These are phyloP conservation scores for Paracorniculantispora psalliotae DNA, from an alignment of 2,329 filamentous ascomycete species.

Conservation along the genomic window DNA sequence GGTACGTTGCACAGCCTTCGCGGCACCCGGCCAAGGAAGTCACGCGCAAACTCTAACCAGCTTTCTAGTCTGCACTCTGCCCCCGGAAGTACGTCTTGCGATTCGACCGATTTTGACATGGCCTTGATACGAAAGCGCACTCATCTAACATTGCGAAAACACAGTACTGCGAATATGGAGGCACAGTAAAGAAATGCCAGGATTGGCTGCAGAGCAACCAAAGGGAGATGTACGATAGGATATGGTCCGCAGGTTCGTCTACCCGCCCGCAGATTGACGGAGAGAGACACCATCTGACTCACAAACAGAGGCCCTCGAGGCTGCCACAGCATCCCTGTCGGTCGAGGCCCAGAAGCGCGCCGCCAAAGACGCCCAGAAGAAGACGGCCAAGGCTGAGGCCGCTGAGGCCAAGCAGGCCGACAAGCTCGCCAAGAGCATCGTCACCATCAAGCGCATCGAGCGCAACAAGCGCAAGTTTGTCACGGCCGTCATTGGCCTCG, in stretches of 20 bases:
- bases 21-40: neutral
- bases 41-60: slow-evolving; percentile 6
- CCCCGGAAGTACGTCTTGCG: slow-evolving; percentile 50
- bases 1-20: slow-evolving; percentile 39
- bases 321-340: slow-evolving; percentile 79
- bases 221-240: slow-evolving; percentile 64
- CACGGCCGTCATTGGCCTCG: slow-evolving; percentile 84
- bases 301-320: slow-evolving; percentile 66
- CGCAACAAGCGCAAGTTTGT: slow-evolving; percentile 97
- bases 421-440: slow-evolving; percentile 73
- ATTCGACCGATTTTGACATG: slow-evolving; percentile 12
- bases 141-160: neutral
- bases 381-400: slow-evolving; percentile 88
- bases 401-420: slow-evolving; percentile 79
- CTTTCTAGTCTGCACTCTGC: slow-evolving; percentile 55
- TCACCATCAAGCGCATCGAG: slow-evolving; percentile 95
- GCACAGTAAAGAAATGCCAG: slow-evolving; percentile 92
- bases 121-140: too few species aligned
- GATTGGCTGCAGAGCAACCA: slow-evolving; percentile 85
- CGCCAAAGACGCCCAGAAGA: slow-evolving; percentile 94
- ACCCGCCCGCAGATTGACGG: neutral
- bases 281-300: neutral
- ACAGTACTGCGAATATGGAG: slow-evolving; percentile 98
- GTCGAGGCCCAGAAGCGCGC: slow-evolving; percentile 91
- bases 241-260: slow-evolving; percentile 78